Conservation (phyloP, 306 rosid genomes). For the Begonia fuchsioides region DNA sequence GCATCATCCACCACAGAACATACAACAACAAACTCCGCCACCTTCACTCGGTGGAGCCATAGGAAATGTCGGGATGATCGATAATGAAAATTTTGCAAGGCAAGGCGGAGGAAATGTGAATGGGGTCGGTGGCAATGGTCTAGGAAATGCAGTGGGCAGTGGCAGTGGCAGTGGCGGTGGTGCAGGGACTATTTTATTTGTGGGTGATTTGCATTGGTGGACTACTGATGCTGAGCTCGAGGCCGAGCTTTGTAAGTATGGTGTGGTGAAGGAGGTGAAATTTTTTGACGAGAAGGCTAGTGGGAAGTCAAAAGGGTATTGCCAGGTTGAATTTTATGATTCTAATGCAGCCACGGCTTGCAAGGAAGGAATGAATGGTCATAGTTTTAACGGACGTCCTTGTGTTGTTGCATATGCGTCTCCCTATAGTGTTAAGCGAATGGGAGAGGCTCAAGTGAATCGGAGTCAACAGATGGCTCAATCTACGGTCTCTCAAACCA, state of each 20-base stretch:
- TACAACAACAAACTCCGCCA: conserved; percentile 7
- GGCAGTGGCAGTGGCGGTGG: conserved; percentile 26
- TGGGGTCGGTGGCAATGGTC: conserved; percentile 24
- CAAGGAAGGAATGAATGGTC: conserved; percentile 90
- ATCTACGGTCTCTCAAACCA: conserved; percentile 27
- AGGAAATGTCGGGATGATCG: conserved; percentile 30
- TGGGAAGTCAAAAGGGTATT: conserved; percentile 93
- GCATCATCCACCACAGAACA: conserved; percentile 11
- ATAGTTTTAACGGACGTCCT: conserved; percentile 68
- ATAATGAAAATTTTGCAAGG: conserved; percentile 47
- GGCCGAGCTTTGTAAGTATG: conserved; percentile 66
- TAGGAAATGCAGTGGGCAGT: conserved; percentile 14
- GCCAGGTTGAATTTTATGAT: conserved; percentile 88
- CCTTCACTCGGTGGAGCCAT: conserved; percentile 20
- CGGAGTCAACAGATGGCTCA: conserved; percentile 60
- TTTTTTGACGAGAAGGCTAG: conserved; percentile 97
- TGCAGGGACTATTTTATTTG: conserved; percentile 53
- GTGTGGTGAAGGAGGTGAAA: conserved; percentile 76
- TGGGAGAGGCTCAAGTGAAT: conserved; percentile 89
- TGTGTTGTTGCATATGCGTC: conserved; percentile 87
- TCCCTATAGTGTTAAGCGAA: conserved; percentile 68
- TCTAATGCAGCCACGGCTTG: conserved; percentile 52
- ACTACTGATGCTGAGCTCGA: conserved; percentile 91
- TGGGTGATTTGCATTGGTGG: conserved; percentile 99
- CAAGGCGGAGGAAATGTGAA: conserved; percentile 28